Conservation (phyloP, 805 yeast species). For the Cyberlindnera bimundalis region DNA sequence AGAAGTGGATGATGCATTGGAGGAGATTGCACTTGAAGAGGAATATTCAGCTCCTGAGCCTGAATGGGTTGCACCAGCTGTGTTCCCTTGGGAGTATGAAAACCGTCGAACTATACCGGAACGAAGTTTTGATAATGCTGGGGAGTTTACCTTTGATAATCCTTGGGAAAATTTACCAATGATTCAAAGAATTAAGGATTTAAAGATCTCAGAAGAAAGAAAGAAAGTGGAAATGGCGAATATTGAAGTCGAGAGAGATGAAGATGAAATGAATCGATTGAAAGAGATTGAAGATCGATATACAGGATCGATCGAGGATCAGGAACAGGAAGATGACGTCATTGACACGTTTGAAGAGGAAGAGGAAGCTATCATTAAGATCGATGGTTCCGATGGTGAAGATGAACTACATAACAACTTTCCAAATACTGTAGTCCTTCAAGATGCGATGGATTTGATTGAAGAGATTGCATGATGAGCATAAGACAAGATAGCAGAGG, state of each 20-base stretch:
- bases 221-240: constrained; percentile 10
- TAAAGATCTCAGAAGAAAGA: background rate
- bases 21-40: constrained; percentile 4
- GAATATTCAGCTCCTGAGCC: constrained; percentile 4
- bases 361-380: constrained; percentile 3
- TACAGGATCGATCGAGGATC: constrained; percentile 12
- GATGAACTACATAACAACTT: no score
- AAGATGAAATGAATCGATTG: constrained; percentile 19
- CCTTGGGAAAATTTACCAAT: constrained; percentile 25
- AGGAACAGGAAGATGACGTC: background rate
- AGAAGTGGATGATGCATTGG: background rate
- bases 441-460: no score
- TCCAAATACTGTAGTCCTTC: no score
- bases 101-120: constrained; percentile 15
- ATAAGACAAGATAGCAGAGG: no score
- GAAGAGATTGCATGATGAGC: no score
- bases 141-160: constrained; percentile 9
- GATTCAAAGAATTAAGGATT: constrained; percentile 19
- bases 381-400: background rate
- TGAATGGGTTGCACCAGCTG: constrained; percentile 20
- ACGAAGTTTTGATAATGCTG: constrained; percentile 23
- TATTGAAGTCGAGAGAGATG: constrained; percentile 16
- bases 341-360: constrained; percentile 1
- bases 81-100: constrained; percentile 32
- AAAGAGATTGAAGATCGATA: constrained; percentile 21